These are phyloP conservation scores for Galium porrigens DNA, from an alignment of 305 asterid species.

Conservation along the genomic window DNA sequence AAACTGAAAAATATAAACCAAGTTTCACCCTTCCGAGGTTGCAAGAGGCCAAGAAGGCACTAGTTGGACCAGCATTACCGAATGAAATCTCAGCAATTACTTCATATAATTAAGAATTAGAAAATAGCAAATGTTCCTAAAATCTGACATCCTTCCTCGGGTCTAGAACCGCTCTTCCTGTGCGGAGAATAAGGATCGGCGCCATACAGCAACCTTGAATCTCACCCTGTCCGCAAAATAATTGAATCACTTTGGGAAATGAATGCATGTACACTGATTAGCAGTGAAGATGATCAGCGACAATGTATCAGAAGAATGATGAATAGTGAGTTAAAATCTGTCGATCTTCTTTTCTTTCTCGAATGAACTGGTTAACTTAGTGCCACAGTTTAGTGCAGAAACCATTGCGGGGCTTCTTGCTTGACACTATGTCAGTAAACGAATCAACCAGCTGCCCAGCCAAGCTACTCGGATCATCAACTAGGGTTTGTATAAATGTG, in stretches of 20 bases:
- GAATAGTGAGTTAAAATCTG: conserved; percentile 16
- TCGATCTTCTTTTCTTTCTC: conserved; percentile 10
- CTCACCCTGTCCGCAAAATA: conserved; percentile 18
- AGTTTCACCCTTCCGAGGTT: not conserved
- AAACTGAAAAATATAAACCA: not conserved
- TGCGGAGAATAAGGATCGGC: conserved; percentile 9
- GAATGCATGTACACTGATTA: conserved; percentile 34
- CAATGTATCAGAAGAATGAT: conserved; percentile 14
- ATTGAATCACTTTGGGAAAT: conserved; percentile 30
- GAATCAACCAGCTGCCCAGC: conserved; percentile 88
- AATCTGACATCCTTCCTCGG: conserved; percentile 3
- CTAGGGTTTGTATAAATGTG: conserved; percentile 65
- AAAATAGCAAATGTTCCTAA: conserved; percentile 15
- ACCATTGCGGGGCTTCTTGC: conserved; percentile 62
- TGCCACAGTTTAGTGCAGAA: conserved; percentile 59
- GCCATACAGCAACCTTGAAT: conserved; percentile 12
- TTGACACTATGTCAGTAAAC: conserved; percentile 57
- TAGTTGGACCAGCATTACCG: not conserved
- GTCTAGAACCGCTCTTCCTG: conserved; percentile 8
- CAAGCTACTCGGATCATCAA: conserved; percentile 74
- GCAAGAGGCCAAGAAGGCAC: not conserved
- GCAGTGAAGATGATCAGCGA: conserved; percentile 29
- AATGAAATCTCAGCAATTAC: conserved; percentile 10
- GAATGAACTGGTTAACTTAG: conserved; percentile 20
- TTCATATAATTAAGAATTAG: conserved; percentile 8